Evolutionary conservation across 2,329 filamentous ascomycete genomes (phyloP), one percentile per base, ranked within the genome.

Genomic region (Aureobasidium lini): DNA sequence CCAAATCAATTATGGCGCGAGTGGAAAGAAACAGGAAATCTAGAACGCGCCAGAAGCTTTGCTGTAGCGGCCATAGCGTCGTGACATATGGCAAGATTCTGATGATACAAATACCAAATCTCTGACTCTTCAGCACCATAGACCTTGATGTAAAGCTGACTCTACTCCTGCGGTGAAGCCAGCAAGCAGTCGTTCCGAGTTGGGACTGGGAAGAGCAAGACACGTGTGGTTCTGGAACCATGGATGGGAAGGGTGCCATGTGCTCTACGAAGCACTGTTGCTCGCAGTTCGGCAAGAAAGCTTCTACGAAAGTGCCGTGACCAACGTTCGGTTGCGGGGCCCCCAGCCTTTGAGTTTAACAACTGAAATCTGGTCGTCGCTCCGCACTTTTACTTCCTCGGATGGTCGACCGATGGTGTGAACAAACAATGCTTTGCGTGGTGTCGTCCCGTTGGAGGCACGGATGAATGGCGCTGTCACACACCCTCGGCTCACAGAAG

Each of bases 221-320:
- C 39, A 32, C 37, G 39, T 54, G 9, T 34, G 15, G 37, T 54
- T 54, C 37, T 43, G 50, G 39, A 54, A 43, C 39, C 36, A 56
- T 16, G 11, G 18, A 37, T 13, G 36, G 3, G 28, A 28, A 34
- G 40, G 18, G 28, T 15, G 40, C 36, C 40, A 56, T 40, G 40
- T 46, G 31, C 18, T 43, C 18, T 43, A 10, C 18, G 34, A 43
- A 54, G 39, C 50, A 43, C 39, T 43, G 50, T 54, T 34, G 29
- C 28, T 32, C 37, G 37, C 50, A 18, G n/a, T 54, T 54, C 50
- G 50, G 50, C 50, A 54, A 32, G 37, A 54, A 54, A 54, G 50
- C 50, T 54, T 42, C 50, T 23, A 43, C 50, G 23, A 23, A 54
- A 54, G 39, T 54, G 50, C 50, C 50, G 50, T 40, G 28, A n/a